Base-by-base conservation (phyloP, 2,329 filamentous ascomycete genomes). In the Stagonosporopsis chrysanthemi region DNA sequence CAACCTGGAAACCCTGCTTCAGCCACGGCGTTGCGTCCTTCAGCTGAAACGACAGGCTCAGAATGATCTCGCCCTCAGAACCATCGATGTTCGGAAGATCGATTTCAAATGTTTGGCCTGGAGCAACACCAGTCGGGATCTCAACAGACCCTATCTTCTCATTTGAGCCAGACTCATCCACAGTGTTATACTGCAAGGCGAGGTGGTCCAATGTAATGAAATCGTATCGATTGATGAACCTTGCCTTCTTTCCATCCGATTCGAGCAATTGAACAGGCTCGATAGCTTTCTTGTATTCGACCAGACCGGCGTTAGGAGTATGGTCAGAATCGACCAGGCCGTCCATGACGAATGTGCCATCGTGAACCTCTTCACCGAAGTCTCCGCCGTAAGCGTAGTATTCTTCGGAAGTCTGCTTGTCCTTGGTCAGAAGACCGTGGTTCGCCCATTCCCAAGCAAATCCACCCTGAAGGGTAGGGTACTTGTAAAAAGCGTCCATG, bases 381-480 rank as follows among this genome's bases (percentile, higher is more conserved):
- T 80, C 78, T 2, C 78, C 78, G 5, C 78, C 78, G 49, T 79
- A 80, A 6, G 70, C 78, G 49, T 78, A 80, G 58, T 71, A 80
- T 8, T 73, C 65, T 4, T 78, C 75, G 17, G 72, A 71, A 4
- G 72, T 74, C 19, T 74, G 61, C 40, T 75, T 72, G 43, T 74
- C 74, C 55, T 78, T 78, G 5, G 72, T 78, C 17, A 78, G 57
- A 2, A 80, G 71, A 14, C 78, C 78, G 41, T 80, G 78, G 31
- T 80, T 80, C 1, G 78, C 77, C 78, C 78, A 80, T 48, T 80
- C 78, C 78, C 78, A 80, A 0, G 78, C 73, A 67, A 78, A 77
- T 0, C 88, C 88, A 11, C 88, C 88, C 66, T 90, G 88, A 0
- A 90, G 80, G 2, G 82, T 81, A 0, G 82, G 82, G 57, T 89